phyloP scores from a whole-genome alignment of 441 rosid genomes.

The Pelargonium cotyledonis region DNA sequence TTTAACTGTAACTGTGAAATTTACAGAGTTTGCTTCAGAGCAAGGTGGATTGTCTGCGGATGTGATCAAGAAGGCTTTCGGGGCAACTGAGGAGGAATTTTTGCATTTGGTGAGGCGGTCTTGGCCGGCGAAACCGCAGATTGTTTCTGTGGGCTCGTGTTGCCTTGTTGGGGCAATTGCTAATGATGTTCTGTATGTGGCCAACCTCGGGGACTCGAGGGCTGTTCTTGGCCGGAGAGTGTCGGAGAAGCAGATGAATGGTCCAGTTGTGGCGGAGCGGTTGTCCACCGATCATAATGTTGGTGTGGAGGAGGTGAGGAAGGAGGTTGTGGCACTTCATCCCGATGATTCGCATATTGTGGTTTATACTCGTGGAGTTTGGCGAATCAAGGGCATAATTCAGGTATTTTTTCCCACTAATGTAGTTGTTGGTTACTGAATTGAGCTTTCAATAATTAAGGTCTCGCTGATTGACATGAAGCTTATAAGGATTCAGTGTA shows the following conservation, averaged over 20 bases:
- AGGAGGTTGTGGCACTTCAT: slow-evolving; percentile 80
- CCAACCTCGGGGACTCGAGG: slow-evolving; percentile 89
- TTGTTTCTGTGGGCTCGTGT: slow-evolving; percentile 86
- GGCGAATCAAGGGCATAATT: slow-evolving; percentile 94
- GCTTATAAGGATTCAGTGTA: too few relatives aligned
- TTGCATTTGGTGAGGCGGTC: slow-evolving; percentile 59
- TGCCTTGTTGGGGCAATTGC: slow-evolving; percentile 85
- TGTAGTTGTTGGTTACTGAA: too few relatives aligned
- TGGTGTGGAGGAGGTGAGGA: slow-evolving; percentile 74
- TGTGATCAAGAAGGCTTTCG: slow-evolving; percentile 70
- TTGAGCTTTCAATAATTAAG: too few relatives aligned
- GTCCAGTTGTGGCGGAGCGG: slow-evolving; percentile 57
- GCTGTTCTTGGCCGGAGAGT: slow-evolving; percentile 71
- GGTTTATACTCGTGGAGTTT: slow-evolving; percentile 65
- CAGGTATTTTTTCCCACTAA: slow-evolving; percentile 39
- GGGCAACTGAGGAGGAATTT: slow-evolving; percentile 79
- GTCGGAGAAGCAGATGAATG: slow-evolving; percentile 26
- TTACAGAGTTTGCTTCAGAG: slow-evolving; percentile 53
- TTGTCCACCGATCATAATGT: slow-evolving; percentile 92
- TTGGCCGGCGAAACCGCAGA: slow-evolving; percentile 52
- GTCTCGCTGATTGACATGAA: too few relatives aligned
- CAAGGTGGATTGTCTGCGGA: slow-evolving; percentile 76
- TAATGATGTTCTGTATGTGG: slow-evolving; percentile 56
- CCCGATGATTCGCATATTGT: slow-evolving; percentile 89
- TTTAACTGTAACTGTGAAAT: too few relatives aligned